Evolutionary conservation across 768 basidiomycete genomes (phyloP).

Genomic region (Rhodotorula babjevae): DNA sequence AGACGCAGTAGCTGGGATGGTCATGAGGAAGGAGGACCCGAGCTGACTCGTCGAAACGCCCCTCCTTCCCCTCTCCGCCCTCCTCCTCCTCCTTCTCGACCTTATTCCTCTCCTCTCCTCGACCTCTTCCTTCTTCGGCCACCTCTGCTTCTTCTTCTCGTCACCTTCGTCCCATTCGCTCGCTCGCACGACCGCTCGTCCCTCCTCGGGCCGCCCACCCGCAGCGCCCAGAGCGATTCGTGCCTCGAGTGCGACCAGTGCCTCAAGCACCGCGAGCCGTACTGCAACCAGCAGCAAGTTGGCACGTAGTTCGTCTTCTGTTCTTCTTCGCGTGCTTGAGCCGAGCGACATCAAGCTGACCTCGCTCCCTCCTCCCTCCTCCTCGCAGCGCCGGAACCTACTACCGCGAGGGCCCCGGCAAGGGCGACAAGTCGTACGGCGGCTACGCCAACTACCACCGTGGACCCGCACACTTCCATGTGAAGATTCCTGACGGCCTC

Average conservation of each 20-base stretch:
- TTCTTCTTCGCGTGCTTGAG: too few species aligned
- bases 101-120: slow-evolving; percentile 10
- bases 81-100: slow-evolving; percentile 3
- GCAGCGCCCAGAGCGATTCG: slow-evolving; percentile 51
- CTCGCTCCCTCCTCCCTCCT: too few species aligned
- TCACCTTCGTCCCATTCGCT: too few species aligned
- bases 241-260: slow-evolving; percentile 47
- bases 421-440: slow-evolving; percentile 38
- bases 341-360: too few species aligned
- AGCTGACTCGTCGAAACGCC: neutral
- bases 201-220: neutral
- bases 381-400: slow-evolving; percentile 12
- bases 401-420: slow-evolving; percentile 28
- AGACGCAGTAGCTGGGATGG: too few species aligned
- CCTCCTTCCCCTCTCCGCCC: too few species aligned
- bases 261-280: slow-evolving; percentile 53
- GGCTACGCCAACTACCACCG: slow-evolving; percentile 50
- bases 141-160: too few species aligned
- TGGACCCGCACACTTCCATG: slow-evolving; percentile 55
- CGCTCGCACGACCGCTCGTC: too few species aligned
- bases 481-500: slow-evolving; percentile 56
- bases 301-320: slow-evolving; percentile 22
- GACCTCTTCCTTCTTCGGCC: neutral
- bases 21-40: too few species aligned
- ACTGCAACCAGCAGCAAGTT: slow-evolving; percentile 49